Percentiles rank a stretch among this genome's conserved stretches.
These are phyloP conservation scores for Paecilomyces dactylethromorphus DNA, from an alignment of 2,329 filamentous ascomycete species.

Conservation along the genomic window DNA sequence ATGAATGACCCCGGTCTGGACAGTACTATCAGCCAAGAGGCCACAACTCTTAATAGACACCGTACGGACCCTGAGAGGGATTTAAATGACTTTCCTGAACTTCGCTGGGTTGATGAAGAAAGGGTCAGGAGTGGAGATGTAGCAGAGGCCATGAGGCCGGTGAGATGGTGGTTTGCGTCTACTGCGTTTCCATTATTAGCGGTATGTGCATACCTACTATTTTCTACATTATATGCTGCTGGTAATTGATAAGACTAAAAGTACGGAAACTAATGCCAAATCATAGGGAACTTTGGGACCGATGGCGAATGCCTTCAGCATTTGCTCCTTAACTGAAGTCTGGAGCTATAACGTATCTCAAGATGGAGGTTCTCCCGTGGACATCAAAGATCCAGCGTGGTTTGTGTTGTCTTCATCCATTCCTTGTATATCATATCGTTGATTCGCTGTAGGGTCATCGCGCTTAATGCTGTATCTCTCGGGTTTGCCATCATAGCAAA, in stretches of 20 bases:
- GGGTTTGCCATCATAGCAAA: conserved; percentile 50
- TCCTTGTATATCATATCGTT: conserved; percentile 1
- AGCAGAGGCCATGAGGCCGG: conserved; percentile 16
- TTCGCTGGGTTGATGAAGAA: background rate
- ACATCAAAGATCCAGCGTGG: conserved; percentile 50
- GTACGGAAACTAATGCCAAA: background rate
- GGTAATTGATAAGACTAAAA: background rate
- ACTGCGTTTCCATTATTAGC: conserved; percentile 54
- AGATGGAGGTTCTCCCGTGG: conserved; percentile 35
- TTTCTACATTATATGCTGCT: background rate
- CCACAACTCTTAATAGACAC: background rate
- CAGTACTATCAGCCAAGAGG: background rate
- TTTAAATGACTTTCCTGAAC: background rate
- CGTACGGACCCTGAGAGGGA: background rate
- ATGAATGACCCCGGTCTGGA: background rate
- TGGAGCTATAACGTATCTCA: conserved; percentile 50
- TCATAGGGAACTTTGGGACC: conserved; percentile 45
- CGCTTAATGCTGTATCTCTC: conserved; percentile 51
- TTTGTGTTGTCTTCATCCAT: conserved; percentile 14
- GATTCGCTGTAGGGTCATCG: conserved; percentile 37
- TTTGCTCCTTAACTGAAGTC: conserved; percentile 49
- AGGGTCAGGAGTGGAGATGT: conserved; percentile 15
- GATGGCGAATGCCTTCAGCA: conserved; percentile 49
- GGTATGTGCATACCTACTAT: conserved; percentile 12
- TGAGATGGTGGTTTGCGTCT: conserved; percentile 55